Evolutionary conservation across 768 basidiomycete genomes (phyloP), one percentile per base, ranked within the genome.

Genomic region (Boletus edulis): DNA sequence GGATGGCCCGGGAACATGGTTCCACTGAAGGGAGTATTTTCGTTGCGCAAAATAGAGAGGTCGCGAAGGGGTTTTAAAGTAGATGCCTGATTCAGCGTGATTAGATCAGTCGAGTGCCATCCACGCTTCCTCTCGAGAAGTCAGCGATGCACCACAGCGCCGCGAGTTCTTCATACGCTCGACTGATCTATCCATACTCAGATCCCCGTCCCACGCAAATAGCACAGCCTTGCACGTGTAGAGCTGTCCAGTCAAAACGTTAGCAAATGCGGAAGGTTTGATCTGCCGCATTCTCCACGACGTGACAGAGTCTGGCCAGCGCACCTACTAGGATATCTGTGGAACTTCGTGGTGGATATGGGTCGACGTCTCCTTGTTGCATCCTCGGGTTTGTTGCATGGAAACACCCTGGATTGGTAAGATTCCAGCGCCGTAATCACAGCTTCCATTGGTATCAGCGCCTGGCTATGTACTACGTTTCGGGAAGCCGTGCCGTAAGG

Each of bases 391-490:
- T 37, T 45, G 17, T 14, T 49, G 41, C 47, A 27, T 24, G 34
- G 27, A 27, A 22, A 24, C 24, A 15, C 13, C 41, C 38, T 18
- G 5, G 17, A 42, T 39, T n/a, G 34, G 31, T 39, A 40, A 55
- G 46, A 52, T 14, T 47, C 13, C 48, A 40, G 42, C 51, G 51
- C 46, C 43, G 12, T 31, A 18, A 54, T 22, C 15, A 46, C 12
- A 41, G 6, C 40, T 47, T 65, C 53, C 59, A 43, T 57, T 44
- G 37, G 12, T 37, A 55, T 65, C 62, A 63, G 31, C 10, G 48
- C 46, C 54, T 34, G 18, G 31, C 32, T 40, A 39, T 39, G 38
- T n/a, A 37, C 18, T 13, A 20, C 24, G 14, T 42, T 58, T 51
- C 9, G 11, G 29, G 27, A 14, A 40, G 49, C 11, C 20, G 4